Percentiles rank a stretch among this genome's conserved stretches.
phyloP scores from a whole-genome alignment of 176 grass and related monocot species.

The Themeda triandra region DNA sequence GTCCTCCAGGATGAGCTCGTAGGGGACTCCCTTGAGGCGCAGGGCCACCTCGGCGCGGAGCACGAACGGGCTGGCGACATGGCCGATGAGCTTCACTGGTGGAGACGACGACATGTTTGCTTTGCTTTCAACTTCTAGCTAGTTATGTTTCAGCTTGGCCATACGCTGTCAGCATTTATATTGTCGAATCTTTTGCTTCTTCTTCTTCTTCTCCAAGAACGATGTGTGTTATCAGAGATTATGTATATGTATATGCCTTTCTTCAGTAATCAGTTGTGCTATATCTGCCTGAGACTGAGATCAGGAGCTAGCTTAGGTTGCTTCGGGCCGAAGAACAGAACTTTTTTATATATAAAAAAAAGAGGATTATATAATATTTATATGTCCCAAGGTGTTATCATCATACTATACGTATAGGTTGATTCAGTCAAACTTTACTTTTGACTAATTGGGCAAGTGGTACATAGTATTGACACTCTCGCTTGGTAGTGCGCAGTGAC shows the following conservation, averaged over 20 bases:
- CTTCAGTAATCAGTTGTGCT: neutral
- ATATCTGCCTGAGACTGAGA: too few relatives aligned
- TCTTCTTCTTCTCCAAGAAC: neutral
- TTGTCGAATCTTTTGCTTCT: neutral
- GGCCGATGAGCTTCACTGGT: conserved; percentile 33
- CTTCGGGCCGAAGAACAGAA: neutral
- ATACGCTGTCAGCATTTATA: neutral
- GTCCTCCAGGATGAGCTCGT: conserved; percentile 46
- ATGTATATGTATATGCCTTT: neutral
- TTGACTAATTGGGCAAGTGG: too few relatives aligned
- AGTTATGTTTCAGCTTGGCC: neutral
- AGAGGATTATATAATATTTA: too few relatives aligned
- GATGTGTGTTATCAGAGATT: neutral
- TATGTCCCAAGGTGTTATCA: too few relatives aligned
- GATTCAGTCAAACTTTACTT: too few relatives aligned
- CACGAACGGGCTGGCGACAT: conserved; percentile 26
- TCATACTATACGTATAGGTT: too few relatives aligned
- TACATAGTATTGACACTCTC: too few relatives aligned
- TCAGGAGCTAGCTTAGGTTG: neutral
- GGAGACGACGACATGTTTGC: neutral
- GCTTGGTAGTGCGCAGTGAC: too few relatives aligned
- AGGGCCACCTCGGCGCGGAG: conserved; percentile 29
- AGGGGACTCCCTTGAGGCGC: conserved; percentile 31
- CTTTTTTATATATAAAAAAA: neutral
- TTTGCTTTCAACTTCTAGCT: neutral